A percentile compares a stretch with the other conserved stretches of the same genome.
phyloP scores from a whole-genome alignment of 768 basidiomycete species.

The Russula sp. region DNA sequence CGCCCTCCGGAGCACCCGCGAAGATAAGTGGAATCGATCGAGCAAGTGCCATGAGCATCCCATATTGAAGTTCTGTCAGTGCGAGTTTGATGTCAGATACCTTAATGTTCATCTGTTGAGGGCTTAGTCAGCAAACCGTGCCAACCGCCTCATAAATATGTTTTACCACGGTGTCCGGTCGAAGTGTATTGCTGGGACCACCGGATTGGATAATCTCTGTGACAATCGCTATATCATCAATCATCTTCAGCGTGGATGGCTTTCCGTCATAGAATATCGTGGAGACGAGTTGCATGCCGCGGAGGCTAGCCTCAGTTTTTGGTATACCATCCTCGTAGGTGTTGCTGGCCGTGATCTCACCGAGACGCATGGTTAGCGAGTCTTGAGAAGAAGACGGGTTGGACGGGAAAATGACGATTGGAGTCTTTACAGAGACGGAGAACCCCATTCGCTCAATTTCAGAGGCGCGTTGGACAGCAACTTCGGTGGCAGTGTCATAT shows the following conservation, averaged over 20 bases:
- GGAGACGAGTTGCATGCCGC: constrained; percentile 79
- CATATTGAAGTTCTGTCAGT: constrained; percentile 80
- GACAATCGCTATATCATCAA: constrained; percentile 79
- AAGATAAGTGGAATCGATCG: constrained; percentile 65
- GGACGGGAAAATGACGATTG: constrained; percentile 84
- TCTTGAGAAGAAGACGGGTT: constrained; percentile 56
- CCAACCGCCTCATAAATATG: not conserved
- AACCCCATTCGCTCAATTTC: constrained; percentile 94
- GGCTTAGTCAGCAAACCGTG: not conserved
- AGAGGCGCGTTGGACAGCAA: constrained; percentile 86
- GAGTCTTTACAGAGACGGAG: constrained; percentile 82
- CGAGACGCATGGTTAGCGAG: constrained; percentile 71
- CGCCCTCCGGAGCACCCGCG: constrained; percentile 38
- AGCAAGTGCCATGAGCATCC: constrained; percentile 55
- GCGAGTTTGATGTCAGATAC: constrained; percentile 81
- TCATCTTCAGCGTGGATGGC: constrained; percentile 65
- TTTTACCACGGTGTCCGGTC: constrained; percentile 71
- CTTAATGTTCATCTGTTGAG: constrained; percentile 51
- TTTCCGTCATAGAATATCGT: constrained; percentile 44
- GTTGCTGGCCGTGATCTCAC: constrained; percentile 83
- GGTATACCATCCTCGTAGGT: constrained; percentile 49
- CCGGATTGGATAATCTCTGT: constrained; percentile 60
- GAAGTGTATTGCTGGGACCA: constrained; percentile 40
- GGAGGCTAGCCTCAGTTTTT: constrained; percentile 66
- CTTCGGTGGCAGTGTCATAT: constrained; percentile 91